Conservation (phyloP, 1,284 basidiomycete species). For the Ustilago sp. region DNA sequence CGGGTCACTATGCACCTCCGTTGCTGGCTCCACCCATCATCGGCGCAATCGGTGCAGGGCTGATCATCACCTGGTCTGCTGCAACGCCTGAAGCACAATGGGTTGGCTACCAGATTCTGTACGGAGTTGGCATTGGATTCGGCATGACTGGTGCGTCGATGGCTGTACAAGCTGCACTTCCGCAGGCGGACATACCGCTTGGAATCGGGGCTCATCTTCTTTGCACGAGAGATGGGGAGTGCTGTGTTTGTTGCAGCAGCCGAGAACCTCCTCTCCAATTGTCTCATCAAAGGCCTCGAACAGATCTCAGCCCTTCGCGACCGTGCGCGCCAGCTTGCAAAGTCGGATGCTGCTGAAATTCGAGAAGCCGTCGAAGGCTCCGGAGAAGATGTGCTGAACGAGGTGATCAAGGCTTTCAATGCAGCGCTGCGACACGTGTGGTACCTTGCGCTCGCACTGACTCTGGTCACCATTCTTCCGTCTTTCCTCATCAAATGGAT, state of each 20-base stretch:
- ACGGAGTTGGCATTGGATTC: constrained; percentile 25
- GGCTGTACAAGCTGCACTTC: constrained; percentile 31
- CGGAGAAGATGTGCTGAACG: constrained; percentile 10
- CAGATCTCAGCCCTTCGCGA: constrained; percentile 11
- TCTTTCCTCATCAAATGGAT: constrained; percentile 31
- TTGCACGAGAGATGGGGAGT: constrained; percentile 34
- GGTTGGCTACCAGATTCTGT: constrained; percentile 32
- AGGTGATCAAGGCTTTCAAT: constrained; percentile 17
- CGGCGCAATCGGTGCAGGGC: constrained; percentile 21
- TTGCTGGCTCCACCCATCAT: constrained; percentile 21
- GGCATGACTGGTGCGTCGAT: constrained; percentile 28
- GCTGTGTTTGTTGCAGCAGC: constrained; percentile 26
- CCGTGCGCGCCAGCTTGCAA: constrained; percentile 12
- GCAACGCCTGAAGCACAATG: constrained; percentile 12
- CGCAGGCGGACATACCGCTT: constrained; percentile 14
- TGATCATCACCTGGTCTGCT: constrained; percentile 23
- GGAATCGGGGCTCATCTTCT: constrained; percentile 27
- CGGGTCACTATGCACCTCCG: constrained; percentile 25
- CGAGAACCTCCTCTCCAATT: constrained; percentile 20
- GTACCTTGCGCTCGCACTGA: constrained; percentile 27
- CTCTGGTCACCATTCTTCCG: constrained; percentile 18
- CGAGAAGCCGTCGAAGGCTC: constrained; percentile 10
- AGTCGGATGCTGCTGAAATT: constrained; percentile 17
- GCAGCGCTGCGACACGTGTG: constrained; percentile 25
- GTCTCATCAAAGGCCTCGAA: constrained; percentile 17